Percentiles rank a stretch among this genome's conserved stretches.
Evolutionary conservation across 2,329 filamentous ascomycete species (phyloP).

Genomic region (Hypoxylon sp.): DNA sequence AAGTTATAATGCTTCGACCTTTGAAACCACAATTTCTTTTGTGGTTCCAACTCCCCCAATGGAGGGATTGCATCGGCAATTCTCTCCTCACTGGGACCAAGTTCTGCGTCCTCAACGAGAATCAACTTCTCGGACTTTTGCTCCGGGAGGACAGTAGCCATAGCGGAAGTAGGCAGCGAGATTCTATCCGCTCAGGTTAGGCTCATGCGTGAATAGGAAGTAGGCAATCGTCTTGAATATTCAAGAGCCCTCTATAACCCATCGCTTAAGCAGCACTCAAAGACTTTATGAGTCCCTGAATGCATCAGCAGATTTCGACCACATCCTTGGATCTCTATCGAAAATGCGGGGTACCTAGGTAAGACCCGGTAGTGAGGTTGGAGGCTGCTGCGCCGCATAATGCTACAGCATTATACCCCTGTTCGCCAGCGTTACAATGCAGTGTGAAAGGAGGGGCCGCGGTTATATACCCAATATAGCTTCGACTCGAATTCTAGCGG

Average conservation of each 20-base stretch:
- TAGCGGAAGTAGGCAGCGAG: constrained; percentile 6
- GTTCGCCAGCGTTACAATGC: neutral
- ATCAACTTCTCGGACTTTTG: constrained; percentile 37
- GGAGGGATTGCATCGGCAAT: constrained; percentile 41
- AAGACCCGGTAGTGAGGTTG: constrained; percentile 36
- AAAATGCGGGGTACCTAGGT: constrained; percentile 42
- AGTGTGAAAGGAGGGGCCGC: constrained; percentile 12
- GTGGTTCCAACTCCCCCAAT: constrained; percentile 47
- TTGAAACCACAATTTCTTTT: constrained; percentile 56
- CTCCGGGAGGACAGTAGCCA: constrained; percentile 49
- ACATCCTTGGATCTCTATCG: neutral
- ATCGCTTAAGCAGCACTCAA: neutral
- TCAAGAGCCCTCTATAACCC: neutral
- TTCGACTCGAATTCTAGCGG: neutral
- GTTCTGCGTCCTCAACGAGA: constrained; percentile 41
- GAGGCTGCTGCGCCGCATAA: constrained; percentile 21
- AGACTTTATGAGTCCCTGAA: neutral
- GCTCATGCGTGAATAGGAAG: neutral
- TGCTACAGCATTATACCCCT: neutral
- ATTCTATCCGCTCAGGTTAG: neutral
- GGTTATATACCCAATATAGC: neutral
- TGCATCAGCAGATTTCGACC: constrained; percentile 4
- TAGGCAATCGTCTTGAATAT: neutral
- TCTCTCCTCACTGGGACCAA: constrained; percentile 35
- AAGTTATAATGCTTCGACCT: constrained; percentile 48